Conservation (phyloP, 164 flowering plant species). For the Stephania cephalantha region DNA sequence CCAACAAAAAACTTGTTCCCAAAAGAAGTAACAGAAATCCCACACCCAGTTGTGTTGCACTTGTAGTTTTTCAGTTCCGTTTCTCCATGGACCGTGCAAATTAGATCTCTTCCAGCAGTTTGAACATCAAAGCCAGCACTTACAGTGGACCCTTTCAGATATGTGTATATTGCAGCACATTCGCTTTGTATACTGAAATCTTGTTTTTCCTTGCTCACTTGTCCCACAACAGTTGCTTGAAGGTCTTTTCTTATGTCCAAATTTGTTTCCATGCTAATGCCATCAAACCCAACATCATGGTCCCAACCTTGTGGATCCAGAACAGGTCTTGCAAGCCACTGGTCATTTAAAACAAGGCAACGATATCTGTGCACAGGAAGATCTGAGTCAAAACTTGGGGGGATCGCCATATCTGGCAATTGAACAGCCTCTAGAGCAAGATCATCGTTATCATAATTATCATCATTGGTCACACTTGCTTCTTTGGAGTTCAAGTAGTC, state of each 20-base stretch:
- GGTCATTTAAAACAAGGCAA: conserved; percentile 54
- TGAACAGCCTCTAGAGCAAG: conserved; percentile 46
- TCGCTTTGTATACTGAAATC: conserved; percentile 69
- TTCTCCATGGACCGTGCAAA: conserved; percentile 56
- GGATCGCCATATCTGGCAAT: conserved; percentile 74
- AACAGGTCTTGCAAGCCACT: conserved; percentile 77
- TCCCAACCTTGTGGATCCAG: conserved; percentile 96
- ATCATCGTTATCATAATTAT: conserved; percentile 29
- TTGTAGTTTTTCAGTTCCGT: conserved; percentile 47
- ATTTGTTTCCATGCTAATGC: conserved; percentile 69
- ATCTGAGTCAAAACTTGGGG: conserved; percentile 78
- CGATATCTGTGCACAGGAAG: conserved; percentile 73
- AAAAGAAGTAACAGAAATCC: conserved; percentile 63
- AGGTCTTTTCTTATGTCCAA: conserved; percentile 36
- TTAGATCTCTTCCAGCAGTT: conserved; percentile 53
- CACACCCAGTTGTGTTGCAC: conserved; percentile 61
- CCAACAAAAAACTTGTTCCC: conserved; percentile 56
- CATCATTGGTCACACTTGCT: conserved; percentile 22
- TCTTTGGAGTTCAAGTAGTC: conserved; percentile 27
- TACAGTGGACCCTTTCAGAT: conserved; percentile 40
- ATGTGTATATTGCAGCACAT: conserved; percentile 42
- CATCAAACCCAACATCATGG: conserved; percentile 95
- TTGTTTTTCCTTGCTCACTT: conserved; percentile 84
- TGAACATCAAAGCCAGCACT: conserved; percentile 64
- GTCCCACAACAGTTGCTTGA: conserved; percentile 53